Conservation (phyloP, 2,329 filamentous ascomycete genomes). For the Apiospora aurea region DNA sequence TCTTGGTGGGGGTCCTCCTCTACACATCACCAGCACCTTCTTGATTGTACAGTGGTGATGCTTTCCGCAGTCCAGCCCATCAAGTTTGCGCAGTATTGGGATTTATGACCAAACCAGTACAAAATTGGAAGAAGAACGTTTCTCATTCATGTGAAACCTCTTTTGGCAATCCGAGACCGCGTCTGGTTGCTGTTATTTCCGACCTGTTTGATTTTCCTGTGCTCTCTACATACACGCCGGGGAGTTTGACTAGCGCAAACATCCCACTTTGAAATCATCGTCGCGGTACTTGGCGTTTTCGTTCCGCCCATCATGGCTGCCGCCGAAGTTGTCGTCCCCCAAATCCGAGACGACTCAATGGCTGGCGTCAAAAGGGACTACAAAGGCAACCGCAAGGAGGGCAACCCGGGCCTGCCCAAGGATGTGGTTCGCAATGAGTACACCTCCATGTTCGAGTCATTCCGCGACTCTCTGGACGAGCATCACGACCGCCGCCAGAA, state of each 20-base stretch:
- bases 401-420: slow-evolving; percentile 33
- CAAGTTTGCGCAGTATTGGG: neutral
- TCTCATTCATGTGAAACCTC: neutral
- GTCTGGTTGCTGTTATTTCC: neutral
- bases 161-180: neutral
- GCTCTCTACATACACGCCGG: neutral
- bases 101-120: neutral
- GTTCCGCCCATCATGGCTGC: slow-evolving; percentile 28
- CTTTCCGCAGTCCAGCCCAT: neutral
- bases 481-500: slow-evolving; percentile 93
- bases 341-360: slow-evolving; percentile 40
- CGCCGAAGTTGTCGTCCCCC: slow-evolving; percentile 36
- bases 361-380: slow-evolving; percentile 60
- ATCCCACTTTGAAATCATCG: slow-evolving; percentile 18
- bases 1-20: neutral
- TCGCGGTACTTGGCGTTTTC: slow-evolving; percentile 15
- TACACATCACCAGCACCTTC: slow-evolving; percentile 6
- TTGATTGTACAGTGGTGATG: slow-evolving; percentile 15
- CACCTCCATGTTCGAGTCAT: slow-evolving; percentile 82
- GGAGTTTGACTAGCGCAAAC: neutral
- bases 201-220: neutral
- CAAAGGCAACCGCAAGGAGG: slow-evolving; percentile 56
- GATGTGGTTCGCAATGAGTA: slow-evolving; percentile 54
- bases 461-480: slow-evolving; percentile 88
- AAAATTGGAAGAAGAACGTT: neutral